Evolutionary conservation across 169 alveolate species (phyloP), one percentile per base, ranked within the genome.

Genomic region (Miamiensis avidus): DNA sequence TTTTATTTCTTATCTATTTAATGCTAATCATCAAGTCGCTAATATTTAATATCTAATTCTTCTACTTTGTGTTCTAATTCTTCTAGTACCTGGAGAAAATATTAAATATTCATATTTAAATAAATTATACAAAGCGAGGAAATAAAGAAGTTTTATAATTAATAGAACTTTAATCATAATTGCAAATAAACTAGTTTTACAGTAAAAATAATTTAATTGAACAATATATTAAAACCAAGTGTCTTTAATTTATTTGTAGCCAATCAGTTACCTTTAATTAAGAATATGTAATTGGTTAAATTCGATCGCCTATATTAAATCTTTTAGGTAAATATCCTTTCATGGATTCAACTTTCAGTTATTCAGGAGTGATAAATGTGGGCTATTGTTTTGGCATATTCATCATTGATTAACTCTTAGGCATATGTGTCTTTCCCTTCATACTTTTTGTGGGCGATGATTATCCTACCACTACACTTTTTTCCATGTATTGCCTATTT

Each of bases 271-370:
- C 29, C 82, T 34, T 28, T 82, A 34, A 34, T 73, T 76, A n/a
- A 82, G 27, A 4, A 15, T 82, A 82, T 65, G 87, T 82, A 30
- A 82, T 82, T 4, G 87, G 87, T 82, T 82, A 34, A 20, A 82
- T 29, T 82, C 87, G 29, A 34, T 82, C 87, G 28, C 76, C 82
- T n/a, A 82, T 81, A 6, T 74, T 81, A 74, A 82, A 82, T 74
- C 87, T 73, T 25, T 78, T 74, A 32, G 87, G 87, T 25, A 33
- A 34, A 34, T 82, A 82, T 30, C 75, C 75, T 49, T 82, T 82
- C 0, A 27, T 82, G n/a, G 34, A 34, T 16, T 34, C 34, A 25
- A 32, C 69, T 34, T 74, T 49, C 20, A 49, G 69, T 49, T 49
- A 4, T 49, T 49, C 69, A 20, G 69, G 69, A 49, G 69, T 49